Percentiles rank a stretch among this genome's conserved stretches.
These are phyloP conservation scores for Quercus phellos DNA, from an alignment of 331 rosid species.

Conservation along the genomic window DNA sequence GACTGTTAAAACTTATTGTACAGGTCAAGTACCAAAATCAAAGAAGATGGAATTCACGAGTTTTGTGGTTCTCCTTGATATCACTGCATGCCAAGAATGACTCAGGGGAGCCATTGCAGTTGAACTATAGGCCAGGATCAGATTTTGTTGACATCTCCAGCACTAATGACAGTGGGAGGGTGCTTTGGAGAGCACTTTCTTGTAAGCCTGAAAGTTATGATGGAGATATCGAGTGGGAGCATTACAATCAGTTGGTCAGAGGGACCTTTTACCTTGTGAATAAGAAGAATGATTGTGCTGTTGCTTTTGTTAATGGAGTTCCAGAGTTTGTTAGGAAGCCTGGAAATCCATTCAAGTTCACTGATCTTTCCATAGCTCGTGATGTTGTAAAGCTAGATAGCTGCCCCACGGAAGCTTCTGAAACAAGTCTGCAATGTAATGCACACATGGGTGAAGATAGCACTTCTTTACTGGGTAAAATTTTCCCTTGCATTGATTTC, in stretches of 20 bases:
- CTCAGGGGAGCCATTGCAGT: slow-evolving; percentile 63
- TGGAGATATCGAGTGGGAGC: slow-evolving; percentile 59
- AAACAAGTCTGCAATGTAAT: slow-evolving; percentile 27
- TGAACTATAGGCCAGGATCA: slow-evolving; percentile 66
- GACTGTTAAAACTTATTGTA: slow-evolving; percentile 18
- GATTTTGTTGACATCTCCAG: slow-evolving; percentile 72
- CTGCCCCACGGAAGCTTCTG: slow-evolving; percentile 36
- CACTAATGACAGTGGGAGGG: slow-evolving; percentile 46
- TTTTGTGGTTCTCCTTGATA: slow-evolving; percentile 73
- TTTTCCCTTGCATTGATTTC: slow-evolving; percentile 53
- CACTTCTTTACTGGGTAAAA: slow-evolving; percentile 37
- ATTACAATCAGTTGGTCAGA: slow-evolving; percentile 47
- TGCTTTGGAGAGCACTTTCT: slow-evolving; percentile 65
- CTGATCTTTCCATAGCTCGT: slow-evolving; percentile 32
- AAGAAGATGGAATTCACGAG: slow-evolving; percentile 63
- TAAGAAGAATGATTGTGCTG: slow-evolving; percentile 72
- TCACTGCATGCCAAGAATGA: slow-evolving; percentile 78
- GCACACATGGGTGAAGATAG: slow-evolving; percentile 27
- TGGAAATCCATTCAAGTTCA: slow-evolving; percentile 83
- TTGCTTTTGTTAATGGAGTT: slow-evolving; percentile 79
- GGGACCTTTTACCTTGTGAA: slow-evolving; percentile 65
- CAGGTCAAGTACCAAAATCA: slow-evolving; percentile 62
- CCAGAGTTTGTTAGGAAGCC: slow-evolving; percentile 81
- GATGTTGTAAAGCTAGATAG: slow-evolving; percentile 34
- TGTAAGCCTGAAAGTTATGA: slow-evolving; percentile 40